A percentile compares a stretch with the other conserved stretches of the same genome.
phyloP scores from a whole-genome alignment of 1,284 basidiomycete species.

The Rhodotorula sp. region DNA sequence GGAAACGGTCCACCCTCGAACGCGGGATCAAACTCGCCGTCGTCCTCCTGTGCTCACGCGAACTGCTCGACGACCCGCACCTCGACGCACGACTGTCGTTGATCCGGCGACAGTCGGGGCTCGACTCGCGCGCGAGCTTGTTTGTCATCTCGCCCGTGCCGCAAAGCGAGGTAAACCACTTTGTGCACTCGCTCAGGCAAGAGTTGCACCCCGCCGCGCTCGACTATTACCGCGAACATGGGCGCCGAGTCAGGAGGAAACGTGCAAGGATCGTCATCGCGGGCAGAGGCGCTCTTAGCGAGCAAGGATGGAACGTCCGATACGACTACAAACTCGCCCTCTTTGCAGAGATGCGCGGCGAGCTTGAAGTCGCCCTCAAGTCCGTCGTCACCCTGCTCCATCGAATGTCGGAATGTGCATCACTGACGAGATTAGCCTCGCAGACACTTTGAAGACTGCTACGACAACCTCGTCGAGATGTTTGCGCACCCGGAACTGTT shows the following conservation, averaged over 20 bases:
- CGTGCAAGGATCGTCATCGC: conserved; percentile 53
- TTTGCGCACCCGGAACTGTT: conserved; percentile 65
- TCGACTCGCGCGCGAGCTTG: conserved; percentile 85
- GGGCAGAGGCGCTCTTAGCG: conserved; percentile 62
- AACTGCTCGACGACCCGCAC: conserved; percentile 73
- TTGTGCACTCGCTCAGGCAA: conserved; percentile 77
- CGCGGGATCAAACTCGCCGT: conserved; percentile 90
- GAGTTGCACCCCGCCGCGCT: conserved; percentile 82
- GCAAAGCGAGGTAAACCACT: conserved; percentile 74
- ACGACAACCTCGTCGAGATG: conserved; percentile 74
- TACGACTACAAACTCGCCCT: conserved; percentile 96
- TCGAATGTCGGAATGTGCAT: conserved; percentile 19
- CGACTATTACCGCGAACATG: conserved; percentile 89
- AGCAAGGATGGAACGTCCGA: conserved; percentile 91
- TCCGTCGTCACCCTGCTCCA: conserved; percentile 47
- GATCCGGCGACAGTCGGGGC: conserved; percentile 77
- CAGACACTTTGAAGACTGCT: conserved; percentile 89
- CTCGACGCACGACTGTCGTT: conserved; percentile 79
- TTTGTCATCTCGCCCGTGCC: conserved; percentile 93
- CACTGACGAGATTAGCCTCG: background rate
- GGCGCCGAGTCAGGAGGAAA: conserved; percentile 84
- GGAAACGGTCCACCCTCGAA: conserved; percentile 76
- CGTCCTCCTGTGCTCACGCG: conserved; percentile 83
- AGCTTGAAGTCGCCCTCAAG: conserved; percentile 84
- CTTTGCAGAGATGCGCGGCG: conserved; percentile 89